A percentile compares a stretch with the other conserved stretches of the same genome.
phyloP scores from a whole-genome alignment of 257 asterid species.

The Cynanchum wilfordii region DNA sequence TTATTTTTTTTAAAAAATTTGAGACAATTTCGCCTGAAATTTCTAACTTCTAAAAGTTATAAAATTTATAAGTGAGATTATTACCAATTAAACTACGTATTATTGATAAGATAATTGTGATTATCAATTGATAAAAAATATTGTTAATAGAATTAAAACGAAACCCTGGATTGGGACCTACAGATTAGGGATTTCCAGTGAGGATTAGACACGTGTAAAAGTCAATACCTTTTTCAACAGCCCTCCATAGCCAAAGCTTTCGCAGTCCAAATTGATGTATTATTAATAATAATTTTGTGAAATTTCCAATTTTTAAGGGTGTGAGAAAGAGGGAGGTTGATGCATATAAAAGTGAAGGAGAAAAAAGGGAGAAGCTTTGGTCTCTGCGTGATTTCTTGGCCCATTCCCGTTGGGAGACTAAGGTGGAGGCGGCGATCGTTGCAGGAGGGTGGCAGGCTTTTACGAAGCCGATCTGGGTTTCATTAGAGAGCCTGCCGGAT shows the following conservation, averaged over 20 bases:
- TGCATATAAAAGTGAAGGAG: not conserved
- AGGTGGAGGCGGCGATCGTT: constrained; percentile 28
- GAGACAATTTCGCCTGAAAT: too few relatives aligned
- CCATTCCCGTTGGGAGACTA: constrained; percentile 4
- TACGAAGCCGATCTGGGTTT: constrained; percentile 21
- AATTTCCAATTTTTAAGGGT: constrained; percentile 4
- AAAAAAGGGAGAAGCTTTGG: constrained; percentile 12
- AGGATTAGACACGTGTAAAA: not conserved
- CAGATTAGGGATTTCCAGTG: not conserved
- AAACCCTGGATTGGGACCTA: not conserved
- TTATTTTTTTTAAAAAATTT: too few relatives aligned
- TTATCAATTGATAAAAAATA: constrained; percentile 10
- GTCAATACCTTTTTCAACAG: not conserved
- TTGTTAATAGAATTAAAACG: not conserved
- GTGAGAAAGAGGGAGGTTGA: not conserved
- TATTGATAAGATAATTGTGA: constrained; percentile 16
- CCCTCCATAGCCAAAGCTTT: not conserved
- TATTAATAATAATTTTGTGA: not conserved
- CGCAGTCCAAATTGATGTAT: not conserved
- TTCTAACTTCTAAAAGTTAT: too few relatives aligned
- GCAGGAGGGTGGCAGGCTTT: constrained; percentile 14
- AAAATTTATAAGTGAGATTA: too few relatives aligned
- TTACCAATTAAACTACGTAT: too few relatives aligned
- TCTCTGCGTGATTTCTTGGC: not conserved
- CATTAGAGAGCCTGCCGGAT: not conserved